These are phyloP conservation scores for Leishmania lainsoni DNA, from an alignment of 208 protist species.

Conservation along the genomic window DNA sequence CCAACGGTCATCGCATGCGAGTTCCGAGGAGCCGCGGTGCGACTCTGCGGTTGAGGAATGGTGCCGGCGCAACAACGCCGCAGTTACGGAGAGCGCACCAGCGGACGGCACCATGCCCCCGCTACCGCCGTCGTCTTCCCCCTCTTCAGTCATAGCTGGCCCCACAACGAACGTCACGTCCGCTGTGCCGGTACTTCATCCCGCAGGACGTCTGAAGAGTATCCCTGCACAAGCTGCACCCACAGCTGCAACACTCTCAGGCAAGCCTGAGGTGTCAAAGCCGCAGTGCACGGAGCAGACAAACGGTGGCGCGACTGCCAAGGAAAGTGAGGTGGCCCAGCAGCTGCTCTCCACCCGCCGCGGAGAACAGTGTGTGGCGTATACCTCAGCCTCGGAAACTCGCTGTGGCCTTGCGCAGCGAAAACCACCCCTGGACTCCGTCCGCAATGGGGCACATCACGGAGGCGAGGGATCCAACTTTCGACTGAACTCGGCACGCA, in stretches of 20 bases:
- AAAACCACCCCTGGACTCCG: background rate
- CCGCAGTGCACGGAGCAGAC: background rate
- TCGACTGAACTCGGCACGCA: background rate
- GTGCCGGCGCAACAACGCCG: constrained; percentile 1
- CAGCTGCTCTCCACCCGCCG: constrained; percentile 16
- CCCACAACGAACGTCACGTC: background rate
- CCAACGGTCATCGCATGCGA: background rate
- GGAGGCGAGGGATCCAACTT: constrained; percentile 3
- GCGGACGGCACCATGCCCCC: background rate
- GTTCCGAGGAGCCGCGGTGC: constrained; percentile 16
- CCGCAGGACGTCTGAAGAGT: background rate
- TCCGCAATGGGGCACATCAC: background rate
- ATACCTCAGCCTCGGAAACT: constrained; percentile 1
- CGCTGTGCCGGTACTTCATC: background rate
- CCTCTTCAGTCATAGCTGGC: background rate
- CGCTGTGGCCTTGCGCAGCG: constrained; percentile 16
- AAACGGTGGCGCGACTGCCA: background rate
- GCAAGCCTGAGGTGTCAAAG: background rate
- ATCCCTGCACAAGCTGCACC: background rate
- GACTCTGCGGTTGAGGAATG: constrained; percentile 18
- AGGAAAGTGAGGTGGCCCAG: background rate
- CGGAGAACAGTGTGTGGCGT: constrained; percentile 27
- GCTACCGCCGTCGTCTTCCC: background rate
- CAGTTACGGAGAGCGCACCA: background rate
- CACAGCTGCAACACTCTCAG: background rate